Conservation (phyloP, 345 rosid genomes). For the Eucalyptus globulus region DNA sequence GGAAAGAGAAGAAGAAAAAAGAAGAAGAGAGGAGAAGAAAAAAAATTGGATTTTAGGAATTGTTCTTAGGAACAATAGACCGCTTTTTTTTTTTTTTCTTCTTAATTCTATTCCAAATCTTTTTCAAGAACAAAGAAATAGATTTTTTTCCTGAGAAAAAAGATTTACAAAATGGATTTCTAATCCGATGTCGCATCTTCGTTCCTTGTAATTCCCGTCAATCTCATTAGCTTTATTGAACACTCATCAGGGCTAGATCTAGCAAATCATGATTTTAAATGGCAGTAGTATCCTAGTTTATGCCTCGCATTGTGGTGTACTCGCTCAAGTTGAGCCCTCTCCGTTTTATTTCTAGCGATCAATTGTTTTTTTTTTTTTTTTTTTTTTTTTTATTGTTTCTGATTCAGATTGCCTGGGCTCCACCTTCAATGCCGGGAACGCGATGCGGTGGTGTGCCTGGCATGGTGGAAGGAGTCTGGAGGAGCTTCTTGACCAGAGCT, state of each 20-base stretch:
- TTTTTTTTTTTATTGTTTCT: neutral
- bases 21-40: no score
- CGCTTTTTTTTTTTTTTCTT: no score
- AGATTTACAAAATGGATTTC: no score
- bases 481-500: neutral
- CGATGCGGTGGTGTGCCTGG: slow-evolving; percentile 3
- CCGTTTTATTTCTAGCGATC: neutral
- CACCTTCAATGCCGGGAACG: neutral
- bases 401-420: slow-evolving; percentile 15
- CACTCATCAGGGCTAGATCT: neutral
- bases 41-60: no score
- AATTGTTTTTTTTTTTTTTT: no score
- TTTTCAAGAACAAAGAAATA: no score
- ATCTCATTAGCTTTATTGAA: no score
- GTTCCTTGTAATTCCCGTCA: neutral
- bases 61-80: no score
- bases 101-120: no score
- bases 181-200: neutral
- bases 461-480: slow-evolving; percentile 5
- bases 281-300: neutral
- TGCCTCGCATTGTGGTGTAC: neutral
- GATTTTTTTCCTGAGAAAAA: no score
- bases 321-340: neutral
- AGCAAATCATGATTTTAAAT: neutral
- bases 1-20: no score